Evolutionary conservation across 2,329 filamentous ascomycete genomes (phyloP).

Genomic region (Dryadomyces sulphureus): DNA sequence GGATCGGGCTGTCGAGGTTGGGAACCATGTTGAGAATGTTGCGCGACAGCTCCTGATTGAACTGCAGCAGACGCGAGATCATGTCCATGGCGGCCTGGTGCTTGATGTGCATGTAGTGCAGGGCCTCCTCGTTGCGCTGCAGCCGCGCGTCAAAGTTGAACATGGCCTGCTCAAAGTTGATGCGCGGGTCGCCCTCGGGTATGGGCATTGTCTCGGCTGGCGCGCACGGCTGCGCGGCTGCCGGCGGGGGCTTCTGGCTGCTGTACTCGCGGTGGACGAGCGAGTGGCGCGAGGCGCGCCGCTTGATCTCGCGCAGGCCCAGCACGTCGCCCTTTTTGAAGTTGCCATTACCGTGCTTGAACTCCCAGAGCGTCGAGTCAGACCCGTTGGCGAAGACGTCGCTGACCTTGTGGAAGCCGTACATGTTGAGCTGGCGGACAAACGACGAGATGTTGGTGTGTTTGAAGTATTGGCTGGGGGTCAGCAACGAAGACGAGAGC

Average conservation of each 20-base stretch:
- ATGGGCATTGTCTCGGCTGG: slow-evolving; percentile 66
- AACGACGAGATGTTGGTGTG: slow-evolving; percentile 99
- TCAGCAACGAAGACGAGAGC: slow-evolving; percentile 8
- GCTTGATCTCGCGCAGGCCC: slow-evolving; percentile 86
- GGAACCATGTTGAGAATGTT: slow-evolving; percentile 61
- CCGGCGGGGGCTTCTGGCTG: slow-evolving; percentile 54
- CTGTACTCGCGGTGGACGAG: slow-evolving; percentile 87
- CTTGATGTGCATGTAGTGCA: slow-evolving; percentile 63
- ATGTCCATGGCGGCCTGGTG: slow-evolving; percentile 74
- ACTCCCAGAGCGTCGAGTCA: slow-evolving; percentile 93
- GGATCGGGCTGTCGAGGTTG: slow-evolving; percentile 58
- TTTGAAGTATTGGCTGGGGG: slow-evolving; percentile 84
- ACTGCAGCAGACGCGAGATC: slow-evolving; percentile 53
- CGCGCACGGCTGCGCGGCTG: slow-evolving; percentile 63
- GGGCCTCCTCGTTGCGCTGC: slow-evolving; percentile 69
- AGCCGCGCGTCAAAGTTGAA: slow-evolving; percentile 68
- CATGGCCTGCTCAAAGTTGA: slow-evolving; percentile 67
- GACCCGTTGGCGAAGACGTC: slow-evolving; percentile 95
- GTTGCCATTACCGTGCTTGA: slow-evolving; percentile 93
- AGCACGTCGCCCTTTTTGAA: slow-evolving; percentile 92
- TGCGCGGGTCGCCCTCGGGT: slow-evolving; percentile 63
- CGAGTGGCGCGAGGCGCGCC: slow-evolving; percentile 81
- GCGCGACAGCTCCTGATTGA: slow-evolving; percentile 73
- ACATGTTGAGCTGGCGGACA: slow-evolving; percentile 97
- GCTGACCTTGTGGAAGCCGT: slow-evolving; percentile 98